Conservation (phyloP, 73 alveolate species). For the Paramecium caudatum region DNA sequence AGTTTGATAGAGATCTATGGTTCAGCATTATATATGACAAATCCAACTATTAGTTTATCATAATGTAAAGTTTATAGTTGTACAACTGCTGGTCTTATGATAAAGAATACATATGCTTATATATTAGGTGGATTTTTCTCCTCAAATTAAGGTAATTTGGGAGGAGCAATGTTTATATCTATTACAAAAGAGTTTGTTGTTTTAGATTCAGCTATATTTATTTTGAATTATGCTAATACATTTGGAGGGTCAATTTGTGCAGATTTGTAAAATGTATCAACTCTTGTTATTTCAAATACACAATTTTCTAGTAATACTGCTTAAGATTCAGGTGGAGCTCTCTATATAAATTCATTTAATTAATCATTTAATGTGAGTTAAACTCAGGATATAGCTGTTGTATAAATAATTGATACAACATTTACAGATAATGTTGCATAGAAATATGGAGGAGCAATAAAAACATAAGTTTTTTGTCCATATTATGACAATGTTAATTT, state of each 20-base stretch:
- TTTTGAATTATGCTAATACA: neutral
- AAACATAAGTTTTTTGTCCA: slow-evolving; percentile 1
- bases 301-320: neutral
- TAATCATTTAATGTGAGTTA: neutral
- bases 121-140: neutral
- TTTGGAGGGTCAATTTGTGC: slow-evolving; percentile 46
- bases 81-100: neutral
- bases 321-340: slow-evolving; percentile 9
- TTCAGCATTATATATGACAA: neutral
- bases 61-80: neutral
- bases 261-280: neutral
- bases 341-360: neutral
- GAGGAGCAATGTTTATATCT: neutral
- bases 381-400: neutral
- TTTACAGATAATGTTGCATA: slow-evolving; percentile 32
- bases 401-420: neutral
- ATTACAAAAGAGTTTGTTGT: neutral
- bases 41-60: neutral
- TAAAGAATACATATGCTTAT: neutral
- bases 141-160: slow-evolving; percentile 6
- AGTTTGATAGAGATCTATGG: neutral
- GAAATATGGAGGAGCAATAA: slow-evolving; percentile 59
- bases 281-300: neutral
- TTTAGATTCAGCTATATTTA: neutral
- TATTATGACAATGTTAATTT: neutral